A percentile compares a stretch with the other conserved stretches of the same genome.
Conservation (phyloP, 2,329 filamentous ascomycete species). For the Alternaria rosae region DNA sequence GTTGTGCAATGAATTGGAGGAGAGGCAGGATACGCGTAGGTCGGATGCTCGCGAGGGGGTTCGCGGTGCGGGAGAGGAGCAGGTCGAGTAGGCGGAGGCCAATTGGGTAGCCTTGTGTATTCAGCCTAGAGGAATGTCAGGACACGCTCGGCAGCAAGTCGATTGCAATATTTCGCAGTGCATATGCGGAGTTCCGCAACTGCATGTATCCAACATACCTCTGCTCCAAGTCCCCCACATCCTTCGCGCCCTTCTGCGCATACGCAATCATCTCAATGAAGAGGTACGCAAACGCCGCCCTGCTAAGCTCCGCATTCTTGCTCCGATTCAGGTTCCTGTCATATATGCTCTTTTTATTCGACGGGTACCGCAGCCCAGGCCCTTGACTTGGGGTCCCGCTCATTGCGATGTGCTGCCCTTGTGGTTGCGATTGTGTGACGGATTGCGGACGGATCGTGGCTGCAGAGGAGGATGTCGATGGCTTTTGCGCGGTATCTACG, state of each 20-base stretch:
- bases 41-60: slow-evolving; percentile 61
- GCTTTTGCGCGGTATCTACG: slow-evolving; percentile 1
- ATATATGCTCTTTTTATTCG: slow-evolving; percentile 97
- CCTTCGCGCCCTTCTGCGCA: slow-evolving; percentile 87
- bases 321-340: slow-evolving; percentile 91
- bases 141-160: no score
- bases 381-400: slow-evolving; percentile 34
- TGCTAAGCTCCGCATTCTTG: slow-evolving; percentile 86
- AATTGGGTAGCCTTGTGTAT: slow-evolving; percentile 90
- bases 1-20: slow-evolving; percentile 93
- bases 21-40: slow-evolving; percentile 89
- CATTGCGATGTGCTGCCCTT: slow-evolving; percentile 30
- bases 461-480: slow-evolving; percentile 7
- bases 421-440: slow-evolving; percentile 11
- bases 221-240: slow-evolving; percentile 92
- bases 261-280: slow-evolving; percentile 98
- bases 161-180: not conserved
- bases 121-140: slow-evolving; percentile 66
- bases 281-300: slow-evolving; percentile 92
- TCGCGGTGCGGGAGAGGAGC: slow-evolving; percentile 74
- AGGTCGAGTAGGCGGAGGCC: slow-evolving; percentile 95
- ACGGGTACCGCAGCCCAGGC: slow-evolving; percentile 80
- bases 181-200: not conserved
- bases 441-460: slow-evolving; percentile 11
- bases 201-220: slow-evolving; percentile 61